Percentiles rank a stretch among this genome's conserved stretches.
Evolutionary conservation across 1,284 basidiomycete species (phyloP).

Genomic region (Ceratobasidium papillatum): DNA sequence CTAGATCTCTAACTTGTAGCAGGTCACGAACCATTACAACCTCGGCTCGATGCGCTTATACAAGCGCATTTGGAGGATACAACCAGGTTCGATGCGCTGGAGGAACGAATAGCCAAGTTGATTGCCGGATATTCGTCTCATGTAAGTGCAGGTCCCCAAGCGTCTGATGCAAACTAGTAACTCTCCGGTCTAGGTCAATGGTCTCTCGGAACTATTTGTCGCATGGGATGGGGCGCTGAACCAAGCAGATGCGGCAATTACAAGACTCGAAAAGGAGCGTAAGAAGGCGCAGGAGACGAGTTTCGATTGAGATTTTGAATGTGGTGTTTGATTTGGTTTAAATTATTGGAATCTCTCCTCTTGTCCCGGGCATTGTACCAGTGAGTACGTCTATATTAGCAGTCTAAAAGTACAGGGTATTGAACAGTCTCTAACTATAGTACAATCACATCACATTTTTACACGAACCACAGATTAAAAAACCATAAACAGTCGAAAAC

Average conservation of each 20-base stretch:
- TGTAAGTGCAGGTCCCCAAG: slow-evolving; percentile 55
- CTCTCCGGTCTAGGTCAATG: slow-evolving; percentile 66
- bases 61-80: slow-evolving; percentile 67
- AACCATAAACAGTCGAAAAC: neutral
- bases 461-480: neutral
- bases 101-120: slow-evolving; percentile 67
- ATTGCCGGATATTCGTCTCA: slow-evolving; percentile 74
- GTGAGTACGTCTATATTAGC: neutral
- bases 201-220: slow-evolving; percentile 79
- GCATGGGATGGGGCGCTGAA: slow-evolving; percentile 78
- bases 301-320: slow-evolving; percentile 12
- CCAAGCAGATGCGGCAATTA: slow-evolving; percentile 66
- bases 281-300: slow-evolving; percentile 57
- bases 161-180: neutral
- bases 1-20: neutral
- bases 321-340: neutral
- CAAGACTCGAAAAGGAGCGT: slow-evolving; percentile 65
- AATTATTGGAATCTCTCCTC: slow-evolving; percentile 8
- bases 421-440: neutral
- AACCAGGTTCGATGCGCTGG: slow-evolving; percentile 63
- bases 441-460: slow-evolving; percentile 14
- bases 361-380: slow-evolving; percentile 2
- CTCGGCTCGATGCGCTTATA: slow-evolving; percentile 67
- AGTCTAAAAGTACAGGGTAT: slow-evolving; percentile 9
- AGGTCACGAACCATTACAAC: slow-evolving; percentile 69